Evolutionary conservation across 1,139 yeast genomes (phyloP), one percentile per base, ranked within the genome.

Genomic region (Saccharomyces uvarum): DNA sequence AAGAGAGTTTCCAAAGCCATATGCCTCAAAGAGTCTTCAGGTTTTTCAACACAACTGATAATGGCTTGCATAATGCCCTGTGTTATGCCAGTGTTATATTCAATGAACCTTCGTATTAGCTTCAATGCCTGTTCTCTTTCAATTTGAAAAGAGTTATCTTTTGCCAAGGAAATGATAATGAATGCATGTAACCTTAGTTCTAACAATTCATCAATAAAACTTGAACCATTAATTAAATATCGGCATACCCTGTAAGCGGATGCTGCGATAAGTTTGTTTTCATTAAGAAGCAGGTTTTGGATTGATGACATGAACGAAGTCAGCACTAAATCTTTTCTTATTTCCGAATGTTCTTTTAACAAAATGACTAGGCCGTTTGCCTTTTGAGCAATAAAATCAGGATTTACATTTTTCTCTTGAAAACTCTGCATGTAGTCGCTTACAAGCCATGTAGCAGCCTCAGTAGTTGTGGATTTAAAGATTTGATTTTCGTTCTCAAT

Each of bases 41-140:
- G 66, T 54, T 76, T 80, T 61, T 86, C 95, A 1, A 88, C 81
- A 11, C 89, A 75, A 2, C 93, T 80, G 1, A 88, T 82, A 4
- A 93, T 63, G 1, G 95, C 84, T 56, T 90, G 82, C 1, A 88
- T 75, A 3, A 88, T 78, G 0, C 95, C 89, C 33, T 80, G 75
- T 1, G 86, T 79, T 11, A 90, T 67, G 1, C 64, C 65, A 58
- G 79, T 78, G 28, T 76, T 74, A 3, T 78, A 75, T 47, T 78
- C 82, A 9, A 87, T 66, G 57, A 87, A 82, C 48, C 77, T 74
- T 33, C 97, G 75, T 0, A 89, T 71, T 31, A 91, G 73, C 63
- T 85, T 86, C 42, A 93, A 64, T 0, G 96, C 96, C 64, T 91
- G 91, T 49, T 84, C 83, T 59, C 93, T 79, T 64, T 91, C 97